phyloP scores from a whole-genome alignment of 2,329 filamentous ascomycete genomes.

The Diaporthe sp. region DNA sequence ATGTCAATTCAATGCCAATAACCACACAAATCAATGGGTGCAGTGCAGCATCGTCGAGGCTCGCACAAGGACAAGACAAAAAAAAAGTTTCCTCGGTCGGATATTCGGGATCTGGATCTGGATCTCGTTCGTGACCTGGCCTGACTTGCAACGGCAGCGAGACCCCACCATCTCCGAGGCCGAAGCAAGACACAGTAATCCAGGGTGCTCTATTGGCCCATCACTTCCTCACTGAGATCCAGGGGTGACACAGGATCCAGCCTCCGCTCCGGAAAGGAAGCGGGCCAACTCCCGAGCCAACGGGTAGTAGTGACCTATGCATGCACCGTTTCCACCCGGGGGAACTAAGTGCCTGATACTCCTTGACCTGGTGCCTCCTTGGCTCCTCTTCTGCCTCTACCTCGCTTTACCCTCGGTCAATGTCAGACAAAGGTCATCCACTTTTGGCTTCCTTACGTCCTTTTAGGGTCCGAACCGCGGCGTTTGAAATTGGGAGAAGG shows the following conservation, averaged over 20 bases:
- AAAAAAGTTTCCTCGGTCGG: slow-evolving; percentile 14
- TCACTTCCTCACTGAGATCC: not conserved
- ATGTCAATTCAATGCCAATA: not conserved
- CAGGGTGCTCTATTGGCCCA: slow-evolving; percentile 20
- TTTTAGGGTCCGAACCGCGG: slow-evolving; percentile 17
- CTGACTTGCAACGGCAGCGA: slow-evolving; percentile 9
- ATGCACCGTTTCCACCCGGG: not conserved
- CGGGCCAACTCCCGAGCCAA: slow-evolving; percentile 12
- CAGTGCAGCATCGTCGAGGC: not conserved
- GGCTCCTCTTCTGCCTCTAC: not conserved
- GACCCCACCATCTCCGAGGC: slow-evolving; percentile 21
- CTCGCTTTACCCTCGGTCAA: slow-evolving; percentile 20
- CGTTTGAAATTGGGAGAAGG: slow-evolving; percentile 1
- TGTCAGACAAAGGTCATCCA: slow-evolving; percentile 32
- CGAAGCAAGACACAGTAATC: slow-evolving; percentile 25
- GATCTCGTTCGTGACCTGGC: slow-evolving; percentile 19
- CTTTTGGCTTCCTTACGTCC: slow-evolving; percentile 1
- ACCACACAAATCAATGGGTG: not conserved
- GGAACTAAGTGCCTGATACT: not conserved
- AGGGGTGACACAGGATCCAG: not conserved
- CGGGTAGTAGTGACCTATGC: not conserved
- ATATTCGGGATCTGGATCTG: slow-evolving; percentile 30
- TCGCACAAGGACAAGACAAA: not conserved
- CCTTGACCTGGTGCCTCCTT: not conserved
- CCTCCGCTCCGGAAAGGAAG: not conserved